Evolutionary conservation across 805 yeast species (phyloP).

Genomic region (Scheffersomyces coipomensis): DNA sequence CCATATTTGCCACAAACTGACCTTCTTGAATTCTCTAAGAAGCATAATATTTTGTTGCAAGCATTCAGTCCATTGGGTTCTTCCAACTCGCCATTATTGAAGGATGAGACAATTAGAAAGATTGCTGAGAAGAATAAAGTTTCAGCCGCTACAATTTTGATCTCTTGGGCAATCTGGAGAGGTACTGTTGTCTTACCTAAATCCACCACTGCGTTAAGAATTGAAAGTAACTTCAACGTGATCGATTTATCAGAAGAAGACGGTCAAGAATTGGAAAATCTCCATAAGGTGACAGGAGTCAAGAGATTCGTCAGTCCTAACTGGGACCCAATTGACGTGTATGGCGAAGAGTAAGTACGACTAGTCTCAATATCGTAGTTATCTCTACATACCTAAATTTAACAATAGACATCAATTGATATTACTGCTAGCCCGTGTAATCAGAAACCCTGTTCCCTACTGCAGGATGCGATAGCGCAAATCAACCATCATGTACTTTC

Average conservation of each 20-base stretch:
- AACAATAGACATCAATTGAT: too few species aligned
- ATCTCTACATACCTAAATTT: too few species aligned
- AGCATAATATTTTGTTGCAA: conserved; percentile 37
- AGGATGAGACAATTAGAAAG: conserved; percentile 38
- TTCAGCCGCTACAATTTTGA: conserved; percentile 49
- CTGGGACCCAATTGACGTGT: conserved; percentile 26
- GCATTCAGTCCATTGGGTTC: conserved; percentile 83
- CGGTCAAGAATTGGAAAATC: conserved; percentile 24
- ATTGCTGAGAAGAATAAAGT: conserved; percentile 44
- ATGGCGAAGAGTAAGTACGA: too few species aligned
- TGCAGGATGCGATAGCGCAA: too few species aligned
- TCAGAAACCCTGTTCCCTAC: too few species aligned
- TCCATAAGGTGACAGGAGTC: conserved; percentile 21
- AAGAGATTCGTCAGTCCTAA: conserved; percentile 36
- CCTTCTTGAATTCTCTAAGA: conserved; percentile 50
- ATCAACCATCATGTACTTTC: too few species aligned
- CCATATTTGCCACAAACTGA: conserved; percentile 39
- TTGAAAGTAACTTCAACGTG: conserved; percentile 32
- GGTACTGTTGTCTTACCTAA: conserved; percentile 49
- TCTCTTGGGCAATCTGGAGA: conserved; percentile 61
- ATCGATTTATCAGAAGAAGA: conserved; percentile 36
- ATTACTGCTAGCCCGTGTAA: too few species aligned
- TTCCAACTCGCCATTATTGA: conserved; percentile 49
- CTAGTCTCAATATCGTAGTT: too few species aligned
- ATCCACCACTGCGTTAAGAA: conserved; percentile 25